A percentile compares a stretch with the other conserved stretches of the same genome.
These are phyloP conservation scores for Plectosphaerella sp. DNA, from an alignment of 2,329 filamentous ascomycete genomes.

Conservation along the genomic window DNA sequence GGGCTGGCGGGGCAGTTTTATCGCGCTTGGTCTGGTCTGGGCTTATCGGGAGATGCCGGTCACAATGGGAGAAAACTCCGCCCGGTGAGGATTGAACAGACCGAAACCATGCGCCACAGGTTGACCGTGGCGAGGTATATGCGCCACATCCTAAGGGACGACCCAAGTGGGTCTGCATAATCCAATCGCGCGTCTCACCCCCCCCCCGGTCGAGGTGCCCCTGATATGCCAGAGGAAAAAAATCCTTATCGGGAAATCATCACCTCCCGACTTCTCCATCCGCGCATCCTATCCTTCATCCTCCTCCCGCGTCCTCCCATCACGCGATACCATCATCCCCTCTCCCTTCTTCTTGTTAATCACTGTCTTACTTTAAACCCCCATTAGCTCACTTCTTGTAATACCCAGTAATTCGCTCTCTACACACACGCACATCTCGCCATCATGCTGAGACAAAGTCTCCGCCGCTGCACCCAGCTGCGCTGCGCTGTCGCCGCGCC, in stretches of 20 bases:
- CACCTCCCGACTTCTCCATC: constrained; percentile 13
- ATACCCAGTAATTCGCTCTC: not conserved
- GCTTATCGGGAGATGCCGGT: no score
- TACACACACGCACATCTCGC: not conserved
- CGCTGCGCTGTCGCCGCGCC: constrained; percentile 18
- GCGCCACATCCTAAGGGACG: no score
- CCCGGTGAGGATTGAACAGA: no score
- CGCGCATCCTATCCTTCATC: not conserved
- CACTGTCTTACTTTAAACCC: not conserved
- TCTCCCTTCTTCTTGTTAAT: not conserved
- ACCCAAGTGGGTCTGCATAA: no score
- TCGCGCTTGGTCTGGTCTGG: no score
- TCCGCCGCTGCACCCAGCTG: constrained; percentile 33
- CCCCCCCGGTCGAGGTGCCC: no score
- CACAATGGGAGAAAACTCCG: no score
- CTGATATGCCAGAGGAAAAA: constrained; percentile 9
- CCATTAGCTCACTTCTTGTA: not conserved
- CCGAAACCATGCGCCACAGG: no score
- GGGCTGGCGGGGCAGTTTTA: no score
- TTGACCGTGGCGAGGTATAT: no score
- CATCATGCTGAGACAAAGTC: constrained; percentile 19
- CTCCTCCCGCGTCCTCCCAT: not conserved
- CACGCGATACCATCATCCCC: not conserved
- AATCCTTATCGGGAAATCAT: constrained; percentile 16
- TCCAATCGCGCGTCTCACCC: no score